Evolutionary conservation across 78 protist genomes (phyloP).

Genomic region (Thecamonas trahens): DNA sequence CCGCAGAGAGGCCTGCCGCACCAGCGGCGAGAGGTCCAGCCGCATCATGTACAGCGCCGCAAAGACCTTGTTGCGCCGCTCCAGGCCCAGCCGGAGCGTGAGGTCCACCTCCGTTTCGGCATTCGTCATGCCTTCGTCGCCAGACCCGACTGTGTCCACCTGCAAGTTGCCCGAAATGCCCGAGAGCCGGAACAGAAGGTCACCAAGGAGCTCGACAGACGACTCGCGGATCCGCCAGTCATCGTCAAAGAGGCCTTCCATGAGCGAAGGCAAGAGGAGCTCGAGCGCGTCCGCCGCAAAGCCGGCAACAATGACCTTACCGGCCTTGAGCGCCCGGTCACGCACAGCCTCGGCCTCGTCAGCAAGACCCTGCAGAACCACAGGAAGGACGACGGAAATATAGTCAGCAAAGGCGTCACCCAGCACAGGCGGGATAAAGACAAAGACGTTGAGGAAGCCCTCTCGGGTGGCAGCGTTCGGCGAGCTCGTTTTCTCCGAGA

Average conservation of each 20-base stretch:
- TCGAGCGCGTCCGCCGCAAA: slow-evolving; percentile 51
- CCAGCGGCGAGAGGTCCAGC: slow-evolving; percentile 48
- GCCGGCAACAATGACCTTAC: slow-evolving; percentile 56
- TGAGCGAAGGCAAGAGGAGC: slow-evolving; percentile 53
- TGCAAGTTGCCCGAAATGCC: slow-evolving; percentile 17
- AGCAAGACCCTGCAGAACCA: slow-evolving; percentile 62
- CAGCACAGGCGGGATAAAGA: slow-evolving; percentile 18
- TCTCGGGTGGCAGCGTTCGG: slow-evolving; percentile 28
- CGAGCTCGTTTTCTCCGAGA: background rate
- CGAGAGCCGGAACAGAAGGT: slow-evolving; percentile 52
- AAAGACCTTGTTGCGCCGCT: slow-evolving; percentile 43
- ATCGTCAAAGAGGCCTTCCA: slow-evolving; percentile 62
- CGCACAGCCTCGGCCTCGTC: slow-evolving; percentile 82
- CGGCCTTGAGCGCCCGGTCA: slow-evolving; percentile 69
- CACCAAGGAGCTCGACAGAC: slow-evolving; percentile 77
- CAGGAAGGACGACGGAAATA: slow-evolving; percentile 40
- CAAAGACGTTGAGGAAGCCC: slow-evolving; percentile 27
- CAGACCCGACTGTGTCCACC: slow-evolving; percentile 3
- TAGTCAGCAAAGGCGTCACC: slow-evolving; percentile 45
- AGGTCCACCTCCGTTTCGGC: slow-evolving; percentile 19
- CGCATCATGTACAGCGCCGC: slow-evolving; percentile 75
- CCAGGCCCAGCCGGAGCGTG: slow-evolving; percentile 40
- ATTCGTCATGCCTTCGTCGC: slow-evolving; percentile 9
- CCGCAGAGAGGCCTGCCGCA: slow-evolving; percentile 61
- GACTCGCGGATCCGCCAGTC: slow-evolving; percentile 77